Evolutionary conservation across 73 alveolate genomes (phyloP).

Genomic region (Diophrys sp.): DNA sequence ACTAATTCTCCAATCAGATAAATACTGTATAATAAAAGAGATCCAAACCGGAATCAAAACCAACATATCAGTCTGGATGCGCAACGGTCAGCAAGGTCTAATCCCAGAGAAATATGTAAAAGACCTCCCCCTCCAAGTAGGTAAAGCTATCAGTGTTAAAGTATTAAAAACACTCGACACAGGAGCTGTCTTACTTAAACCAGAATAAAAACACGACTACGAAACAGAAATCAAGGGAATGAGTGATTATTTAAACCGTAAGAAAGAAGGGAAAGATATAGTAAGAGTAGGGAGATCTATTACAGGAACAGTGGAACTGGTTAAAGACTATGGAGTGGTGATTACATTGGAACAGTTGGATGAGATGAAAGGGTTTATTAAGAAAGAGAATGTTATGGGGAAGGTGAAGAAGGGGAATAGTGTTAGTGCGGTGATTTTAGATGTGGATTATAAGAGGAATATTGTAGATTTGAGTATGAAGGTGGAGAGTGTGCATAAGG

Average conservation of each 20-base stretch:
- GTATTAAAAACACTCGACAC: not conserved
- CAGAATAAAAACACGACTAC: not conserved
- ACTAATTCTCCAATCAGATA: no score
- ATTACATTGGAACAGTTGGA: constrained; percentile 40
- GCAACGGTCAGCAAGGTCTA: not conserved
- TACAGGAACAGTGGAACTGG: not conserved
- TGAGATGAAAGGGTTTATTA: constrained; percentile 22
- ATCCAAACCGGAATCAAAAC: not conserved
- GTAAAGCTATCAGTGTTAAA: not conserved
- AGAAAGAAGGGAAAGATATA: not conserved
- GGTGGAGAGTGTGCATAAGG: not conserved
- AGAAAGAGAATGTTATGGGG: not conserved
- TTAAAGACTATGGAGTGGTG: constrained; percentile 27
- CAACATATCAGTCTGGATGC: not conserved
- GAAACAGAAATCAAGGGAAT: not conserved
- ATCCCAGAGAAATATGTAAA: not conserved
- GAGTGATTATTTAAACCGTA: not conserved
- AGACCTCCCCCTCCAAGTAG: not conserved
- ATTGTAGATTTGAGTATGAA: not conserved
- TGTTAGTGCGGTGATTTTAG: constrained; percentile 6
- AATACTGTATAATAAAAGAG: not conserved
- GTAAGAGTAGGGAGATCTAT: not conserved
- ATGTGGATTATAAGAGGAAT: not conserved
- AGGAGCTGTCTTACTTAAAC: not conserved
- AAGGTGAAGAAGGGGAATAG: constrained; percentile 3